A percentile compares a stretch with the other conserved stretches of the same genome.
phyloP scores from a whole-genome alignment of 306 rosid genomes.

The Cercis canadensis region DNA sequence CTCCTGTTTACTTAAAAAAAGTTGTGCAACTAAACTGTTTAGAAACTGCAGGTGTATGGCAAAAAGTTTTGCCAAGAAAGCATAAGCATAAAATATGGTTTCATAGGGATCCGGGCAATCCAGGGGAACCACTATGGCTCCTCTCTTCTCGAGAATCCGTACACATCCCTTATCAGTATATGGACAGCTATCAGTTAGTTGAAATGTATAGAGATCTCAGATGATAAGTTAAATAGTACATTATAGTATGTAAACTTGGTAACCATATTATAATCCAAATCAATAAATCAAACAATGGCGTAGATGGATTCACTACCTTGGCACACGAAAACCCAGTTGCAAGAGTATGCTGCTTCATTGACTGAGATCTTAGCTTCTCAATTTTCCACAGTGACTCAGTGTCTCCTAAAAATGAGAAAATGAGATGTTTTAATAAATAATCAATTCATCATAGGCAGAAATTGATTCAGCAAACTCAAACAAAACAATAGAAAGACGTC shows the following conservation, averaged over 20 bases:
- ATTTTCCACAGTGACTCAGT: constrained; percentile 69
- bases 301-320: constrained; percentile 58
- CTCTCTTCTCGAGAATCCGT: no score
- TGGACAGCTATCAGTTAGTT: background rate
- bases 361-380: constrained; percentile 75
- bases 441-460: background rate
- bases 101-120: no score
- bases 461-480: constrained; percentile 25
- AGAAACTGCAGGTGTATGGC: no score
- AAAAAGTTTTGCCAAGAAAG: no score
- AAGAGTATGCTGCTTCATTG: constrained; percentile 72
- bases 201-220: constrained; percentile 12
- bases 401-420: constrained; percentile 62
- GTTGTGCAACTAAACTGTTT: no score
- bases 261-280: constrained; percentile 21
- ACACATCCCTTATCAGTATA: no score
- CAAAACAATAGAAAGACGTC: constrained; percentile 16
- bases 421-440: constrained; percentile 39
- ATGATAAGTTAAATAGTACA: constrained; percentile 14
- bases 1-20: no score
- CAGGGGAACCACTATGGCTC: no score
- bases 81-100: background rate
- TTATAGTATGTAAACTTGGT: constrained; percentile 2
- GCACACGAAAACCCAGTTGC: constrained; percentile 75
- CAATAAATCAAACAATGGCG: constrained; percentile 8